phyloP scores from a whole-genome alignment of 768 basidiomycete species.

The Lactifluus rugatus region DNA sequence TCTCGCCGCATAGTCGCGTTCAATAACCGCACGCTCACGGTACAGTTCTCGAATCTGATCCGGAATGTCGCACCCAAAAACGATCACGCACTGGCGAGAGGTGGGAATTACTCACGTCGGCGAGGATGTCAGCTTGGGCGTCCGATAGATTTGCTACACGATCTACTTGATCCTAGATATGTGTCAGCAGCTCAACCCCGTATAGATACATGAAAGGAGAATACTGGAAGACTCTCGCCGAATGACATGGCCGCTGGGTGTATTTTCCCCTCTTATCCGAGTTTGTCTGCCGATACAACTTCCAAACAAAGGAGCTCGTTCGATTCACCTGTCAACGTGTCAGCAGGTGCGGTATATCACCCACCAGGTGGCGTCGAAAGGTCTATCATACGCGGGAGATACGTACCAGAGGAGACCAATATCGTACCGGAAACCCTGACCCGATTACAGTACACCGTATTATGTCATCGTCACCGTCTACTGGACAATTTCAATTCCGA shows the following conservation, averaged over 20 bases:
- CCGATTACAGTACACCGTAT: background rate
- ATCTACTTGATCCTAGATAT: constrained; percentile 17
- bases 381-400: background rate
- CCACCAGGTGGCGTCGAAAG: background rate
- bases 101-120: constrained; percentile 6
- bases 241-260: constrained; percentile 13
- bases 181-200: background rate
- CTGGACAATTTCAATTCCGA: too few species aligned
- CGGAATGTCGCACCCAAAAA: background rate
- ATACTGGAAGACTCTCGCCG: constrained; percentile 20
- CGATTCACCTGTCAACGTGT: background rate
- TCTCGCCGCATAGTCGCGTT: constrained; percentile 71
- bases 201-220: background rate
- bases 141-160: constrained; percentile 21
- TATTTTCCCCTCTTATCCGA: background rate
- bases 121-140: constrained; percentile 14
- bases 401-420: constrained; percentile 1
- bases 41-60: constrained; percentile 65
- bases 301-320: background rate
- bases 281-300: background rate
- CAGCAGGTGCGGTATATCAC: constrained; percentile 4
- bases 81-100: background rate
- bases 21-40: constrained; percentile 52
- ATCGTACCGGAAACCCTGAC: background rate
- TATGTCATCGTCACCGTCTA: background rate